Evolutionary conservation across 257 asterid species (phyloP), one percentile per base, ranked within the genome.

Genomic region (Ajuga chamaepitys): DNA sequence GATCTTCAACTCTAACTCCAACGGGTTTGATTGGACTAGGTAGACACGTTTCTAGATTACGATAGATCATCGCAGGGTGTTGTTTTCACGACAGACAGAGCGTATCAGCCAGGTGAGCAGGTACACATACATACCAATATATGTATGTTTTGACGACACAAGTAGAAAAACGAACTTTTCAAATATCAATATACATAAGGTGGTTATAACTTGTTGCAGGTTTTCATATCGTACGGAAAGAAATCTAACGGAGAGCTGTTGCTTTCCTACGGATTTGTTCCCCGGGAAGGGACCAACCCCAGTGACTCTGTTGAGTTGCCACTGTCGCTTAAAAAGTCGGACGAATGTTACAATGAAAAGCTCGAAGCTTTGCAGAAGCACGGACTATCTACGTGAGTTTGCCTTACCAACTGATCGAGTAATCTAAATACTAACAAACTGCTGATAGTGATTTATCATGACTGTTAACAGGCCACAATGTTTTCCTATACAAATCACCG

Each of bases 61-160:
- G 98, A 92, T 61, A 86, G 74, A 77, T 85, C 96, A 56, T 85
- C 98, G 40, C 81, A 82, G 62, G 98, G 97, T 71, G 91, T 92
- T 50, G 95, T 88, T 63, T 92, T 83, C 79, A 85, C 89, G 3
- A 92, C 98, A 0, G 98, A 92, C 68, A 80, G 97, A 83, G 87
- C 86, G 25, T 88, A 91, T 81, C 92, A 83, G 83, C 96, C 93
- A 88, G 96, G 96, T 86, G 98, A 91, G 96, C 98, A 91, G 96
- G 98, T 91, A 91, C 76, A 77, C 62, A 74, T 58, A 64, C 73
- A 42, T 45, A 47, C 28, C 38, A 55, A 22, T 44, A 28, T 48
- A 34, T 65, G 41, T 32, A 30, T 44, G 26, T 34, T 40, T 18
- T 52, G 35, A 67, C 54, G 37, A 51, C 26, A 22, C 44, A n/a